Evolutionary conservation across 306 rosid genomes (phyloP).

Genomic region (Luffa aegyptiaca): DNA sequence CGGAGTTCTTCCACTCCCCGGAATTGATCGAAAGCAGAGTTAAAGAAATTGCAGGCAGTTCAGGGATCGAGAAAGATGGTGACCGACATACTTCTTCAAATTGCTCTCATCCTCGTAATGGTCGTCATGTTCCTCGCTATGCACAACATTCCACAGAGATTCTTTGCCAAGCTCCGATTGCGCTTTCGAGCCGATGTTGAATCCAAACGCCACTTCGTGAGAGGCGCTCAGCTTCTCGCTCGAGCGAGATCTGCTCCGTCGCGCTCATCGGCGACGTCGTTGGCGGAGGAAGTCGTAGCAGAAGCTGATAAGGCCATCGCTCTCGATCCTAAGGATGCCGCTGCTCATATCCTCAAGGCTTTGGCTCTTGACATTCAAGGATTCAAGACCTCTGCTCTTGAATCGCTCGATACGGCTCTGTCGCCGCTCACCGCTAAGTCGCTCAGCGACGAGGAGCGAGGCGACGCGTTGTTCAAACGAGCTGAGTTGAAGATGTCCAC

Average conservation of each 20-base stretch:
- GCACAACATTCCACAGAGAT: slow-evolving; percentile 50
- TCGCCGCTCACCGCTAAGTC: slow-evolving; percentile 60
- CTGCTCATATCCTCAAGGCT: slow-evolving; percentile 68
- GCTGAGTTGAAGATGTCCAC: slow-evolving; percentile 59
- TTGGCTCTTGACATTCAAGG: slow-evolving; percentile 67
- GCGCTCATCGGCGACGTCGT: slow-evolving; percentile 16
- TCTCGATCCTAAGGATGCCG: slow-evolving; percentile 73
- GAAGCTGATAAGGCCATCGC: slow-evolving; percentile 69
- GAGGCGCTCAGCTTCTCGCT: slow-evolving; percentile 71
- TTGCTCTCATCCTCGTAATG: slow-evolving; percentile 26
- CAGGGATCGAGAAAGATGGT: slow-evolving; percentile 23
- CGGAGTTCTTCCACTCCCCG: background rate
- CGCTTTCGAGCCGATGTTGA: slow-evolving; percentile 26
- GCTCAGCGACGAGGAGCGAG: slow-evolving; percentile 41
- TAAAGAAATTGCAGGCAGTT: background rate
- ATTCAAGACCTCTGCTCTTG: slow-evolving; percentile 64
- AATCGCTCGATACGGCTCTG: slow-evolving; percentile 59
- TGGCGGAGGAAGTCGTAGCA: slow-evolving; percentile 40
- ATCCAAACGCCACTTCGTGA: slow-evolving; percentile 73
- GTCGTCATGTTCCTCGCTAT: slow-evolving; percentile 40
- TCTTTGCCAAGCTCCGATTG: slow-evolving; percentile 37
- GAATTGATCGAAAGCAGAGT: background rate
- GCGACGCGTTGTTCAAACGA: slow-evolving; percentile 69
- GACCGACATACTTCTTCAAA: slow-evolving; percentile 48
- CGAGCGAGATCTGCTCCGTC: slow-evolving; percentile 42